phyloP scores from a whole-genome alignment of 352 stramenopile species.

The Pythium angustatum region DNA sequence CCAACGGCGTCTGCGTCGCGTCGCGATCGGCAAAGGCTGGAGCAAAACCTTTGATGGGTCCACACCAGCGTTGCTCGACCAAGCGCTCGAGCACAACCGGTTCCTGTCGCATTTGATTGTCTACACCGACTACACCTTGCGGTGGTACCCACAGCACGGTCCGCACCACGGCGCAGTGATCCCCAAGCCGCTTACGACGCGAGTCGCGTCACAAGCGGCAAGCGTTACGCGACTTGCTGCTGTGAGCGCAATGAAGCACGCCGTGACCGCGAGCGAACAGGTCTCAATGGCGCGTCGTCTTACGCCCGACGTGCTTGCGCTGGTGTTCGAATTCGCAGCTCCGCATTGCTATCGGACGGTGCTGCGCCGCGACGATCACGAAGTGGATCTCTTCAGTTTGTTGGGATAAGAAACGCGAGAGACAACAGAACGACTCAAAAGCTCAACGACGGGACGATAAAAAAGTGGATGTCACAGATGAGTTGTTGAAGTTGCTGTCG shows the following conservation, averaged over 20 bases:
- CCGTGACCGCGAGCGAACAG: neutral
- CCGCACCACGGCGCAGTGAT: neutral
- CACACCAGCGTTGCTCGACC: neutral
- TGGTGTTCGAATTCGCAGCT: conserved; percentile 4
- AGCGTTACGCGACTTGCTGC: no score
- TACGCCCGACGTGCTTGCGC: neutral
- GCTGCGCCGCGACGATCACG: neutral
- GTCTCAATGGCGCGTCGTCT: neutral
- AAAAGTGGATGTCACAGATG: no score
- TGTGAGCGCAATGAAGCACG: neutral
- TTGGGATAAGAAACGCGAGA: no score
- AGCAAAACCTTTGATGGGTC: neutral
- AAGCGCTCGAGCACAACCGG: neutral
- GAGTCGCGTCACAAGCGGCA: neutral
- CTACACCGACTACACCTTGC: neutral
- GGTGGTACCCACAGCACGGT: neutral
- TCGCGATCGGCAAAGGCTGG: conserved; percentile 5
- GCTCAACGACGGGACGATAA: no score
- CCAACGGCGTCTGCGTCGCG: neutral
- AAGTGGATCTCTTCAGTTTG: no score
- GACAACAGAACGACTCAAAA: no score
- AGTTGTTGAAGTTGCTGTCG: no score
- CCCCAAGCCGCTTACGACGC: neutral
- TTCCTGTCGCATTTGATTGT: neutral
- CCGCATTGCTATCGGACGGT: neutral